Evolutionary conservation across 495 filamentous ascomycete genomes (phyloP).

Genomic region (Neurospora terricola): DNA sequence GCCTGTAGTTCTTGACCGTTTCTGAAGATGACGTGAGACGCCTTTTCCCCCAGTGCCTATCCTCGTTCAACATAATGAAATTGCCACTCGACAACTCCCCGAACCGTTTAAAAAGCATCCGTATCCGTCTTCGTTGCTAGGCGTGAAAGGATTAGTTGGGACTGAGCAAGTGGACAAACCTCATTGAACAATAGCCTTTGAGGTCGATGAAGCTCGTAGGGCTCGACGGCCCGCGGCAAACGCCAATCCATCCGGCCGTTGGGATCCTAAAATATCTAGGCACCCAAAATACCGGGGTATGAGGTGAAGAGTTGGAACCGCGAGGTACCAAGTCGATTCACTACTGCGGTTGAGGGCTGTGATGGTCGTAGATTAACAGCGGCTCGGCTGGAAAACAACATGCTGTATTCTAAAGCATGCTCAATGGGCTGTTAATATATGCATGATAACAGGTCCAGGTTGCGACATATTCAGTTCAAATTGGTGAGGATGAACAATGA

Average conservation of each 20-base stretch:
- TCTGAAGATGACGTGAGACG: constrained; percentile 9
- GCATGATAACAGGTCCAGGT: background rate
- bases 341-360: background rate
- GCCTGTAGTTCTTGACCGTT: background rate
- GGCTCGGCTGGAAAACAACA: background rate
- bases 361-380: background rate
- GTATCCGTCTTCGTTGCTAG: background rate
- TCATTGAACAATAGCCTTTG: background rate
- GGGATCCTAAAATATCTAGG: background rate
- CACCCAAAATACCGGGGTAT: background rate
- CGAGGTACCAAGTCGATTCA: background rate
- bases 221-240: background rate
- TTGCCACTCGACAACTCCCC: background rate
- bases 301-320: background rate
- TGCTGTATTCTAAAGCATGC: background rate
- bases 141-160: background rate
- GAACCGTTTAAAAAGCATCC: background rate
- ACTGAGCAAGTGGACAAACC: background rate
- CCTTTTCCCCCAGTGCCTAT: background rate
- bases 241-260: background rate
- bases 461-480: background rate
- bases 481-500: background rate
- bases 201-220: background rate
- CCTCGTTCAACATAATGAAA: background rate
- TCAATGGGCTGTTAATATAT: background rate